Conservation (phyloP, 257 asterid genomes). For the Solanum virginianum region DNA sequence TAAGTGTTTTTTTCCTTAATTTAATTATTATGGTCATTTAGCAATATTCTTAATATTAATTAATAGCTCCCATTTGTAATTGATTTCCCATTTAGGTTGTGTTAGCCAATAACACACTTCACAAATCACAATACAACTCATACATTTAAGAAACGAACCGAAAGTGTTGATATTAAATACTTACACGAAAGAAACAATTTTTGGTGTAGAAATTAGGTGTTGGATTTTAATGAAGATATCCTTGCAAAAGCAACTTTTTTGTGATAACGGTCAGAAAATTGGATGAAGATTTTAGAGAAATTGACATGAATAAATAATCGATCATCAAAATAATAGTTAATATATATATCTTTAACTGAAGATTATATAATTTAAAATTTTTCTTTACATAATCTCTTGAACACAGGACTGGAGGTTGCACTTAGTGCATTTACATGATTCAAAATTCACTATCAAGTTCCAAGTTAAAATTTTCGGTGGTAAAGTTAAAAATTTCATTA, state of each 20-base stretch:
- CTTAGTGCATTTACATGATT: too few species aligned
- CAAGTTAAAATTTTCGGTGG: too few species aligned
- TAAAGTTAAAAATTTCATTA: too few species aligned
- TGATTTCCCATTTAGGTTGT: not conserved
- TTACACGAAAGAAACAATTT: not conserved
- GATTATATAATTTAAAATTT: not conserved
- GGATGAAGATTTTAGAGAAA: not conserved
- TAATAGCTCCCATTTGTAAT: too few species aligned
- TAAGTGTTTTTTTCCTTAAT: too few species aligned
- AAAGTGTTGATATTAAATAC: not conserved
- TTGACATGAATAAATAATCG: not conserved
- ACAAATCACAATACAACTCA: not conserved
- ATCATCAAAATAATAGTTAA: too few species aligned
- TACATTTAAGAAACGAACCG: not conserved
- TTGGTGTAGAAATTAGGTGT: not conserved
- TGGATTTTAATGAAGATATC: not conserved
- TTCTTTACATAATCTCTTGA: not conserved
- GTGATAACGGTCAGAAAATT: not conserved
- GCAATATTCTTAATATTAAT: not conserved
- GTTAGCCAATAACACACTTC: not conserved
- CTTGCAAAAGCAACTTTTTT: not conserved
- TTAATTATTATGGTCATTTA: not conserved
- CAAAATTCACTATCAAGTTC: too few species aligned
- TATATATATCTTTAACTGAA: not conserved
- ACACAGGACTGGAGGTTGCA: too few species aligned